Evolutionary conservation across 2,329 filamentous ascomycete species (phyloP), one percentile per base, ranked within the genome.

Genomic region (Coniochaeta hoffmannii): DNA sequence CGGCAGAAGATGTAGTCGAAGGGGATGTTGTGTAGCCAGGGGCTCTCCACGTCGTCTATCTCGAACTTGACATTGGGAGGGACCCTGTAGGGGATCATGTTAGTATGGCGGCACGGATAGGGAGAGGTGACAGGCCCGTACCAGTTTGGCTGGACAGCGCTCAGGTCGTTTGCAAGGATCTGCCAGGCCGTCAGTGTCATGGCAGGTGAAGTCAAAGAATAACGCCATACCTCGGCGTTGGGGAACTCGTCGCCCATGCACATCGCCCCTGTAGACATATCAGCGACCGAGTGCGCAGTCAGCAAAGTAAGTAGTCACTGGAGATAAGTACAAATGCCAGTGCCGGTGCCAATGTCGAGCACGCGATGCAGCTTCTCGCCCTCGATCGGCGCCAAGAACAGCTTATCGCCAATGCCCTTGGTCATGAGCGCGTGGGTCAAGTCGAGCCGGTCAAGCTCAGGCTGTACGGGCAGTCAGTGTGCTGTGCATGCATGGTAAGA

Each of bases 261-360:
- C 17, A 75, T 71, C 5, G 70, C 68, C 73, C 60, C 59, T 62
- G 2, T 31, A 19, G 4, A 28, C 4, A 15, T 22, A 17, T 22
- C 14, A 52, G 41, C 14, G 6, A 28, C n/a, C 17, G 28, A 24
- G 15, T 32, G 15, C 34, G 35, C 26, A 54, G 8, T 17, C 26
- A 11, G 11, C 28, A 22, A n/a, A 17, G 9, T 17, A 38, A 28
- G 28, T 34, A 14, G 36, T 10, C 24, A 19, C 19, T 26, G 28
- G 5, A 19, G 11, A 31, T 15, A 5, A 55, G 10, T 56, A 63
- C 73, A 76, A 30, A 73, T 72, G 8, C 74, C 74, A 2, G 70
- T 74, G 4, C 74, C 74, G 0, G 72, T 74, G 12, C 73, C 73
- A n/a, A 77, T 66, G 51, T 77, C 74, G 1, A 77, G 66, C 14